Evolutionary conservation across 2,329 filamentous ascomycete species (phyloP), one percentile per base, ranked within the genome.

Genomic region (Ophiobolus disseminans): DNA sequence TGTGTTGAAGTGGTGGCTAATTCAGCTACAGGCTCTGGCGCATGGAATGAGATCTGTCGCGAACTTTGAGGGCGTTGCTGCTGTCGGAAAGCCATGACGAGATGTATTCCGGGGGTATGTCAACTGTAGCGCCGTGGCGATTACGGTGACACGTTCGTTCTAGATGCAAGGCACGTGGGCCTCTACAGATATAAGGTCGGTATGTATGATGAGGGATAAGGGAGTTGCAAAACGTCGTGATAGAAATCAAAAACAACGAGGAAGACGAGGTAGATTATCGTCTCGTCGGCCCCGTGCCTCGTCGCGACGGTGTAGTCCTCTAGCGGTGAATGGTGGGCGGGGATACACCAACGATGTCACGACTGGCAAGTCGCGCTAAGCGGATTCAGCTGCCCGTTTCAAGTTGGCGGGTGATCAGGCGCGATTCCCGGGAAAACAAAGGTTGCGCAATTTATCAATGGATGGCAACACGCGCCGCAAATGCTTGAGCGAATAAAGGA

Each of bases 61-160:
- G 68, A 60, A 38, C 62, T 58, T 50, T 65, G 69, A 28, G 69
- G 72, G 7, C 71, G 65, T 32, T 72, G 69, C 45, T 73, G 71
- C 57, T 74, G 72, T 44, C 66, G 62, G 45, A 73, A 73, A 21
- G 72, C 72, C 72, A 74, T 74, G n/a, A 16, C 53, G 35, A 26
- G 28, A 35, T 38, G 32, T 50, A 39, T 55, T 45, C n/a, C 14
- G 38, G 43, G 31, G 30, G 50, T 21, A 30, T 48, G n/a, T 48
- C 35, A 42, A 32, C 30, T 38, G 37, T 26, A 53, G 34, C 22
- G 48, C 39, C 35, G 57, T 56, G 48, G 53, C 53, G 46, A 50
- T 40, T 32, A 25, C 39, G 49, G 44, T 56, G 55, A 57, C 51
- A 51, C 40, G 48, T 50, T n/a, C 39, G 36, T 36, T 30, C 48